These are phyloP conservation scores for Flaveria brownii DNA, from an alignment of 129 eudicot species.

Conservation along the genomic window DNA sequence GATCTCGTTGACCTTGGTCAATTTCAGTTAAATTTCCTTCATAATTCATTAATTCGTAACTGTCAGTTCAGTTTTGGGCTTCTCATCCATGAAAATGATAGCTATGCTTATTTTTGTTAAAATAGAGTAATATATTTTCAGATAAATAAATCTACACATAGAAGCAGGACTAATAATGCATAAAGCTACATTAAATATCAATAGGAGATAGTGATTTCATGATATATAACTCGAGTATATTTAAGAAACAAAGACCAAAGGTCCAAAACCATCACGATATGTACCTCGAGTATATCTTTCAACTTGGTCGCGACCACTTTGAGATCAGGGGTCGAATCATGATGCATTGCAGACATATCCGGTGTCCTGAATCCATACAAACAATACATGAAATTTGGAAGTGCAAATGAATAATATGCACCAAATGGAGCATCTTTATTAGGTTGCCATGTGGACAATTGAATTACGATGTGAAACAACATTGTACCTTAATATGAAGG, in stretches of 20 bases:
- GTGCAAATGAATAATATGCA: background rate
- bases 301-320: conserved; percentile 77
- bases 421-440: conserved; percentile 5
- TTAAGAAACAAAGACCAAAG: background rate
- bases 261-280: conserved; percentile 2
- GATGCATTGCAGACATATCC: conserved; percentile 89
- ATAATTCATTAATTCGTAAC: background rate
- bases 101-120: background rate
- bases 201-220: background rate
- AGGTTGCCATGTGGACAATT: background rate
- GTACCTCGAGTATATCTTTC: conserved; percentile 82
- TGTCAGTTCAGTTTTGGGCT: background rate
- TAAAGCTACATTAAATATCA: background rate
- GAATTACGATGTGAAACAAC: background rate
- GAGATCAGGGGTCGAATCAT: conserved; percentile 82
- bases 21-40: background rate
- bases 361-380: conserved; percentile 68
- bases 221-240: too few species aligned
- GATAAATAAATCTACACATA: background rate
- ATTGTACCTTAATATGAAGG: conserved; percentile 67
- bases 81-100: background rate
- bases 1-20: background rate
- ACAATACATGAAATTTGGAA: background rate
- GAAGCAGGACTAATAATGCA: background rate
- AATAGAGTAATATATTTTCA: background rate